Conservation (phyloP, 495 filamentous ascomycete species). For the Lichenothelia convexa region DNA sequence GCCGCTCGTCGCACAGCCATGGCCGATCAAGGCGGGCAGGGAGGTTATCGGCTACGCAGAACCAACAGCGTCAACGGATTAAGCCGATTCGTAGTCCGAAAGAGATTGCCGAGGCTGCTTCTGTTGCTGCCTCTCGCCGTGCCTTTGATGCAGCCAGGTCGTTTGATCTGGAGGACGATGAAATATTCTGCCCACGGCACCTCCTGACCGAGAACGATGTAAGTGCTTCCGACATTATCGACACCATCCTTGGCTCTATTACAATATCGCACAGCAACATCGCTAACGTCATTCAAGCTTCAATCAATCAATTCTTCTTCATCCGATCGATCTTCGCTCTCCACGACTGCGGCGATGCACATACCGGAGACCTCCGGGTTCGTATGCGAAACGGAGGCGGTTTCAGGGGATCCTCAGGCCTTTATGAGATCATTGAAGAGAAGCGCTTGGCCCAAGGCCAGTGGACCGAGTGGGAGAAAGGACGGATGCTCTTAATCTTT, state of each 20-base stretch:
- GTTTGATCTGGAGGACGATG: constrained; percentile 92
- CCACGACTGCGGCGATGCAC: too few relatives aligned
- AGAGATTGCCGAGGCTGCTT: constrained; percentile 63
- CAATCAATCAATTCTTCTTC: constrained; percentile 73
- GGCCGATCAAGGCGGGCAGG: constrained; percentile 77
- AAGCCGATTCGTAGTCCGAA: constrained; percentile 69
- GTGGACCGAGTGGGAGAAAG: too few relatives aligned
- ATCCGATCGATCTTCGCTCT: constrained; percentile 85
- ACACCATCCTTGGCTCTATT: background rate
- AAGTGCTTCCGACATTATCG: constrained; percentile 27
- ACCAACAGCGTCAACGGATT: constrained; percentile 71
- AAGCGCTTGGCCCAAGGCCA: too few relatives aligned
- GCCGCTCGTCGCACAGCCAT: constrained; percentile 71
- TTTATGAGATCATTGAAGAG: too few relatives aligned
- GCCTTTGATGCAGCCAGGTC: constrained; percentile 83
- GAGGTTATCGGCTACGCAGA: constrained; percentile 58
- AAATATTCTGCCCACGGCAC: constrained; percentile 80
- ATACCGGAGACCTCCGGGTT: too few relatives aligned
- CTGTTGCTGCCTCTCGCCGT: constrained; percentile 56
- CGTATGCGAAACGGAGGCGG: too few relatives aligned
- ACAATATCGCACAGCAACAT: background rate
- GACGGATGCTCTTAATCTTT: too few relatives aligned
- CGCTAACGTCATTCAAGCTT: too few relatives aligned
- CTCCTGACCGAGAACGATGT: constrained; percentile 93
- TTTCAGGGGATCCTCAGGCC: too few relatives aligned